Percentiles rank a stretch among this genome's conserved stretches.
phyloP scores from a whole-genome alignment of 2,329 filamentous ascomycete species.

The Ceratocystis ficicola region DNA sequence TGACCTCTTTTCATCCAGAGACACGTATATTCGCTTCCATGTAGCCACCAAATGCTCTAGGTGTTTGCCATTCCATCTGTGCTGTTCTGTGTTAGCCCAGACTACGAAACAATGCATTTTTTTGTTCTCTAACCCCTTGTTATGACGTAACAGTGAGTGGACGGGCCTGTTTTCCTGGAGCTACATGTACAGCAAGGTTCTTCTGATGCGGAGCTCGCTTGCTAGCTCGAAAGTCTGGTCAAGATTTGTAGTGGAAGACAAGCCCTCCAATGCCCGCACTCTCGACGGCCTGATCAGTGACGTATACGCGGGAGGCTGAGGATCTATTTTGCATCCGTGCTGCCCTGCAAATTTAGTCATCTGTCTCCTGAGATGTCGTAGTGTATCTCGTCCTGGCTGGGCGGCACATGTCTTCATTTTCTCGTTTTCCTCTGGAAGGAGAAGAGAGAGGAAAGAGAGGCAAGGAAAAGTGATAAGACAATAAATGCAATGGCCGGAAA shows the following conservation, averaged over 20 bases:
- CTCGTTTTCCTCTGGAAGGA: not conserved
- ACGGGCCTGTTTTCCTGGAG: no score
- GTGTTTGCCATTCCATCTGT: not conserved
- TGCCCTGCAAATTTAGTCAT: not conserved
- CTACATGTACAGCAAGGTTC: no score
- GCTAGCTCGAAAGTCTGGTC: no score
- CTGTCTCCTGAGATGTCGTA: not conserved
- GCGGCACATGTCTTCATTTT: not conserved
- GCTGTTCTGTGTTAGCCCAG: not conserved
- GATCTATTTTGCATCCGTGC: not conserved
- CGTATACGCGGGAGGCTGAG: not conserved
- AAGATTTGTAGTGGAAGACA: no score
- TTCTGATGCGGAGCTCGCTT: no score
- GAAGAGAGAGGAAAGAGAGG: not conserved
- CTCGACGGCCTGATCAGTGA: not conserved
- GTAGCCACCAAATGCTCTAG: not conserved
- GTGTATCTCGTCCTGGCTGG: not conserved
- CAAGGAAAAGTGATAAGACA: not conserved
- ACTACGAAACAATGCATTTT: constrained; percentile 1
- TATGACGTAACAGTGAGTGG: not conserved
- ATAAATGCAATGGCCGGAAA: not conserved
- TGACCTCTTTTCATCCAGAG: not conserved
- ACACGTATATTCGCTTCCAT: constrained; percentile 6
- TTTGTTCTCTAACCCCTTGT: not conserved
- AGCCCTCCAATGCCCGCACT: no score